phyloP scores from a whole-genome alignment of 495 filamentous ascomycete species.

The Amorphotheca resinae region DNA sequence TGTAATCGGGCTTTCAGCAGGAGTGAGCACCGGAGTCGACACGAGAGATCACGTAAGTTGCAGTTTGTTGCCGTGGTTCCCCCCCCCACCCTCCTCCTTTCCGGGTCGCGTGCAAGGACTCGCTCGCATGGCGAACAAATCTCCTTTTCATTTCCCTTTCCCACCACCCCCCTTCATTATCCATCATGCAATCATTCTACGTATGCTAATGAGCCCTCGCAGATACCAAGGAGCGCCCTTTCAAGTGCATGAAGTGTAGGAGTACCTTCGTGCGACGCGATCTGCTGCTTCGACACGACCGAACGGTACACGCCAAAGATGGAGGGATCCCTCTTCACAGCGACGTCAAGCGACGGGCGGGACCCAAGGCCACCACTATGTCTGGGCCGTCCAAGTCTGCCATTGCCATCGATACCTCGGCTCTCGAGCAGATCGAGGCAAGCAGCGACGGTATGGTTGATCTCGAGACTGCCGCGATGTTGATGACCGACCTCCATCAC shows the following conservation, averaged over 20 bases:
- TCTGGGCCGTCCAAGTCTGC: constrained; percentile 65
- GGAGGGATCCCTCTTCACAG: constrained; percentile 90
- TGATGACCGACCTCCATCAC: constrained; percentile 97
- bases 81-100: neutral
- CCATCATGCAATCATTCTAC: neutral
- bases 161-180: constrained; percentile 12
- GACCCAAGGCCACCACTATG: constrained; percentile 29
- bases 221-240: constrained; percentile 98
- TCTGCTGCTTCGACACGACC: constrained; percentile 89
- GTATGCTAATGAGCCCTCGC: constrained; percentile 9
- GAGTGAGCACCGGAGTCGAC: constrained; percentile 92
- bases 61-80: neutral
- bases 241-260: constrained; percentile 95
- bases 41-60: constrained; percentile 94
- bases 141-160: neutral
- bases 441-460: constrained; percentile 92
- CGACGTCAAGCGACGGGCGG: constrained; percentile 77
- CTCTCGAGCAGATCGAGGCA: constrained; percentile 89
- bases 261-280: constrained; percentile 98
- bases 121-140: constrained; percentile 16
- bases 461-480: constrained; percentile 95
- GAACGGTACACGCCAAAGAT: constrained; percentile 97
- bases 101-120: constrained; percentile 7
- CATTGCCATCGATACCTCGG: constrained; percentile 73
- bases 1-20: constrained; percentile 94